Base-by-base conservation (phyloP, 495 filamentous ascomycete species). In the Chaetomium fimeti region DNA sequence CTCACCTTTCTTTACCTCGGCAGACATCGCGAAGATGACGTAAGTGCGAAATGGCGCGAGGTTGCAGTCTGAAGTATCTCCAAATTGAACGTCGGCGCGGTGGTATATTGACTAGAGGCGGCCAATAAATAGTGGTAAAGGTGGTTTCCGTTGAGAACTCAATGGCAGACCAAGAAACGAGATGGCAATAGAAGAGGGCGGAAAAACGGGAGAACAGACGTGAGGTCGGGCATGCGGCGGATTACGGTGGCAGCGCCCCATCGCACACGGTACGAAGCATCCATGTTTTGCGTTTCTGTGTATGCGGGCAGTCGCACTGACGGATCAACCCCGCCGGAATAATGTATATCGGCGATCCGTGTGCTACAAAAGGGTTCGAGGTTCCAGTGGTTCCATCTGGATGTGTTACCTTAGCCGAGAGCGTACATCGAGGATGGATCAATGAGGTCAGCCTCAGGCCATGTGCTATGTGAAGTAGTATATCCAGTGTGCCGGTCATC, bases 1-100 rank as follows among this genome's bases (percentile, higher is more conserved):
- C 73, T 71, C 73, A 81, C 79, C 78, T 78, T 80, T 76, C 51
- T 76, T 72, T 60, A 72, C 69, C 68, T 74, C 69, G 60, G 72
- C 69, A 67, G 73, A 68, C 69, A 66, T 78, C 64, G 56, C 75
- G 62, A 72, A 73, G 71, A 81, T 80, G 78, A 78, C 79, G 78
- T 80, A 78, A 74, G 71, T 16, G 62, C 48, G 20, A 60, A 52
- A 45, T 47, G 38, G 66, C 32, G 57, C 65, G 59, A 28, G 54
- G 22, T 43, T 5, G 52, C 59, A 58, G 29, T 36, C 29, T 36
- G 49, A 40, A 61, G 22, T 29, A 24, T 36, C 40, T 24, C 64
- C 25, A 27, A 45, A 52, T 48, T 25, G 57, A 48, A 27, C 16
- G 53, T 49, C 7, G 53, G 52, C 20, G n/a, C 27, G 22, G 8